Base-by-base conservation (phyloP, 164 flowering plant genomes). In the Brasenia schreberi region DNA sequence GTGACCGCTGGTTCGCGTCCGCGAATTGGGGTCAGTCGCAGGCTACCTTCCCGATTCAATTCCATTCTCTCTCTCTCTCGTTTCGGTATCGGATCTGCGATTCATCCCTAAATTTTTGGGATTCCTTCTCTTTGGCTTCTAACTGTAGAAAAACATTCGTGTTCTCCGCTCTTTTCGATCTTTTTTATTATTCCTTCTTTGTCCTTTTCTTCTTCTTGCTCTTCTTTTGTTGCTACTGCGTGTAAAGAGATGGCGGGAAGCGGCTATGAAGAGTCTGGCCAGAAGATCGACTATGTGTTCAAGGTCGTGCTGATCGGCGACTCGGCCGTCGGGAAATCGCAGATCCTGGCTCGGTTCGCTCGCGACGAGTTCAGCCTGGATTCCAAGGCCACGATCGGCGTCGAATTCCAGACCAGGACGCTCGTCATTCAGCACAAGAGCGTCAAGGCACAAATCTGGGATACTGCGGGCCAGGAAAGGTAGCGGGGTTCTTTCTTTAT, bases 361-460 rank as follows among this genome's bases (percentile, higher is more conserved):
- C 60, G 92, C 5, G 77, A 87, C 66, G 96, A 89, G 80, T 89
- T 89, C 79, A 83, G 85, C 62, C 70, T 85, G 65, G 96, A 89
- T 64, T 85, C 96, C 0, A 89, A 89, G 68, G 87, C 96, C 18
- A 88, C 96, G 0, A 86, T 88, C 59, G 91, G 95, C 3, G 95
- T 88, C 39, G 95, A 88, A 75, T 88, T 88, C 64, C 94, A 88
- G 70, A 84, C 94, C 19, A 69, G 91, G 67, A 88, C 94, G 9
- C 73, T 88, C 5, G 75, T 84, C 16, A 86, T 89, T 58, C 66
- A 87, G 69, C 87, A 87, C 65, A 89, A 89, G 84, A 83, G 81
- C 56, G 85, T 89, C 70, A 89, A 87, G 70, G 96, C 96, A 65
- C 96, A 89, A 90, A 89, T 89, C 88, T 89, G 96, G 96, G 96